phyloP scores from a whole-genome alignment of 2,329 filamentous ascomycete genomes.

The Drechslerella stenobrocha region DNA sequence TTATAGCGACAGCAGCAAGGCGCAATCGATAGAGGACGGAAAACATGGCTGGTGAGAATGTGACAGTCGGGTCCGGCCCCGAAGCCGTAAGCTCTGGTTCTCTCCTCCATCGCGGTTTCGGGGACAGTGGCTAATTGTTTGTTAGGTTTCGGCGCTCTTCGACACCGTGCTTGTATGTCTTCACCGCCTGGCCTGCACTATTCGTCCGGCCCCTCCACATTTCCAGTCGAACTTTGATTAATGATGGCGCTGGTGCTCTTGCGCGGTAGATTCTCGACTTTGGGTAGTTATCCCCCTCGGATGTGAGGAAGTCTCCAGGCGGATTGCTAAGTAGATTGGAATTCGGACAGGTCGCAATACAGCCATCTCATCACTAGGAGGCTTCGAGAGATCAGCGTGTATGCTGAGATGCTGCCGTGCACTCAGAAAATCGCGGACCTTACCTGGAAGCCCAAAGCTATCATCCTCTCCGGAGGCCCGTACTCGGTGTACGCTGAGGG shows the following conservation, averaged over 20 bases:
- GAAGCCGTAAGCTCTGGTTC: constrained; percentile 21
- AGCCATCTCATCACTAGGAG: constrained; percentile 75
- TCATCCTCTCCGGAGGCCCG: constrained; percentile 73
- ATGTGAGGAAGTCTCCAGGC: neutral
- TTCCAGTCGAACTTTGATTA: constrained; percentile 25
- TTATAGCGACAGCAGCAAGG: neutral
- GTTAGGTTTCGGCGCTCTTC: constrained; percentile 52
- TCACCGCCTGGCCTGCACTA: constrained; percentile 1
- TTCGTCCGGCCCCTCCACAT: neutral
- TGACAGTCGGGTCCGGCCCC: constrained; percentile 34
- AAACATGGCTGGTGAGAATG: constrained; percentile 21
- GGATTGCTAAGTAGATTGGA: neutral
- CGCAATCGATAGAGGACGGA: neutral
- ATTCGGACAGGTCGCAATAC: constrained; percentile 63
- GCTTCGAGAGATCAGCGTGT: constrained; percentile 77
- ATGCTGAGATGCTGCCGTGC: constrained; percentile 85
- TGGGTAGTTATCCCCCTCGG: constrained; percentile 46
- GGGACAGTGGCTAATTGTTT: constrained; percentile 8
- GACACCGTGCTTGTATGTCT: constrained; percentile 53
- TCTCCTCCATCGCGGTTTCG: neutral
- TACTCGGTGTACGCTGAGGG: constrained; percentile 80
- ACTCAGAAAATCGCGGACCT: constrained; percentile 79
- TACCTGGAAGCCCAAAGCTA: constrained; percentile 76
- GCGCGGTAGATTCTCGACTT: constrained; percentile 52
- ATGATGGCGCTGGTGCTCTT: constrained; percentile 18